A percentile compares a stretch with the other conserved stretches of the same genome.
These are phyloP conservation scores for Xerophyta viscosa DNA, from an alignment of 106 monocot genomes.

Conservation along the genomic window DNA sequence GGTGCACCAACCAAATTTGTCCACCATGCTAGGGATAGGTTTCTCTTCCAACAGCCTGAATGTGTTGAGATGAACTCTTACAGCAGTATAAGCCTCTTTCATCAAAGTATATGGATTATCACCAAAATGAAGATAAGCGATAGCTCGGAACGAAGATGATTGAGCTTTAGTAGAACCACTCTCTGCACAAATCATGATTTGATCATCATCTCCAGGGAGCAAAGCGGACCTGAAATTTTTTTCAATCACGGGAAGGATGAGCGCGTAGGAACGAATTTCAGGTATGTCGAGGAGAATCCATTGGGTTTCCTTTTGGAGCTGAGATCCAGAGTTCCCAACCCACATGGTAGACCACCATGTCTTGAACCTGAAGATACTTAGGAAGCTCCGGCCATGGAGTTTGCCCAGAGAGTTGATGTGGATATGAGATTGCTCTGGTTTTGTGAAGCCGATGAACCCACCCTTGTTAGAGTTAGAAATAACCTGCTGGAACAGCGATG, in stretches of 20 bases:
- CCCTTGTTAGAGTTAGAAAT: constrained; percentile 15
- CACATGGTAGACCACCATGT: constrained; percentile 54
- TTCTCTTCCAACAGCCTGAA: constrained; percentile 51
- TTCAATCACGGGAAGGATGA: constrained; percentile 34
- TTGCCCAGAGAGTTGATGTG: constrained; percentile 18
- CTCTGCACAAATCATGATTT: constrained; percentile 31
- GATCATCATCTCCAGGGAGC: constrained; percentile 14
- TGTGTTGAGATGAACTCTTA: constrained; percentile 32
- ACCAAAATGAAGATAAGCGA: constrained; percentile 28
- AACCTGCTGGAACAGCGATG: constrained; percentile 6
- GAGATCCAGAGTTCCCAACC: constrained; percentile 23
- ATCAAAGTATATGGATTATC: constrained; percentile 32
- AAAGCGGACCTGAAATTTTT: constrained; percentile 31
- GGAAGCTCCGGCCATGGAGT: constrained; percentile 13
- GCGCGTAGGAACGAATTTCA: constrained; percentile 19
- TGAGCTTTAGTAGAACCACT: constrained; percentile 19
- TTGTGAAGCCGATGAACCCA: constrained; percentile 39
- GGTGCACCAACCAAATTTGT: constrained; percentile 47
- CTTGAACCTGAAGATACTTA: constrained; percentile 57
- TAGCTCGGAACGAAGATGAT: constrained; percentile 16
- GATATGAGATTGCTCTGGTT: constrained; percentile 6
- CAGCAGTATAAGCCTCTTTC: constrained; percentile 21
- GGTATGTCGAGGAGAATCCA: constrained; percentile 37
- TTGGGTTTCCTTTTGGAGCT: constrained; percentile 47
- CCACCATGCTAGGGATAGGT: constrained; percentile 20